These are phyloP conservation scores for Neodidymelliopsis sp. DNA, from an alignment of 2,329 filamentous ascomycete species.

Conservation along the genomic window DNA sequence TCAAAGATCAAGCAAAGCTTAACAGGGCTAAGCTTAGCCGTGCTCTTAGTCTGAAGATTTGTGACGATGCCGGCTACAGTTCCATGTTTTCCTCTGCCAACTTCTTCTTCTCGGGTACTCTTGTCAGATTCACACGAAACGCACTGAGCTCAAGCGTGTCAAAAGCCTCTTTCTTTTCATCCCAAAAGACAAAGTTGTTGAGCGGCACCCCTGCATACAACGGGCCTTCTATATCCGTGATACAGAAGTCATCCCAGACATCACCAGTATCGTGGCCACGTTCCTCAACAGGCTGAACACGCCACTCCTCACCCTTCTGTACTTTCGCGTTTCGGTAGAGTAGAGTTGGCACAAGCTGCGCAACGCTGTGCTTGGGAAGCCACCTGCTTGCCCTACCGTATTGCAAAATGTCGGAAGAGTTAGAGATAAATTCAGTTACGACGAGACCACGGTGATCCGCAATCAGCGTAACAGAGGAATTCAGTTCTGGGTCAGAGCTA, in stretches of 20 bases:
- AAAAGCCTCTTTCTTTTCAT: conserved; percentile 23
- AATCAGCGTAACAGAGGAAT: conserved; percentile 35
- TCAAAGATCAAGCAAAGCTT: too few relatives aligned
- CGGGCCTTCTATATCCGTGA: conserved; percentile 39
- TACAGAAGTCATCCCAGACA: conserved; percentile 50
- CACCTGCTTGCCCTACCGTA: conserved; percentile 1
- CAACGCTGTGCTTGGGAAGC: conserved; percentile 20
- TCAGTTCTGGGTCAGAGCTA: conserved; percentile 26
- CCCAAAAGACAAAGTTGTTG: conserved; percentile 50
- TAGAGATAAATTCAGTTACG: conserved; percentile 39
- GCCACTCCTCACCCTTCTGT: conserved; percentile 47
- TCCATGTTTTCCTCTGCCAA: background rate
- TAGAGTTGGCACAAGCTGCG: conserved; percentile 39
- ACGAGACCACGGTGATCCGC: conserved; percentile 42
- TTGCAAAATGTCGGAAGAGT: conserved; percentile 36
- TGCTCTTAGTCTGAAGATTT: too few relatives aligned
- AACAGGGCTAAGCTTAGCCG: too few relatives aligned
- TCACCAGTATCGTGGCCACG: conserved; percentile 8
- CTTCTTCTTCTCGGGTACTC: background rate
- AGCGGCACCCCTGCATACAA: conserved; percentile 45
- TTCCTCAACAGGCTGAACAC: conserved; percentile 30
- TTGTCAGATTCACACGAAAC: conserved; percentile 40
- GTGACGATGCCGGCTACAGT: conserved; percentile 1
- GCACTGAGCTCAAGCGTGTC: conserved; percentile 42
- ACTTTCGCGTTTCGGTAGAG: conserved; percentile 35